Evolutionary conservation across 345 rosid species (phyloP).

Genomic region (Salix exigua): DNA sequence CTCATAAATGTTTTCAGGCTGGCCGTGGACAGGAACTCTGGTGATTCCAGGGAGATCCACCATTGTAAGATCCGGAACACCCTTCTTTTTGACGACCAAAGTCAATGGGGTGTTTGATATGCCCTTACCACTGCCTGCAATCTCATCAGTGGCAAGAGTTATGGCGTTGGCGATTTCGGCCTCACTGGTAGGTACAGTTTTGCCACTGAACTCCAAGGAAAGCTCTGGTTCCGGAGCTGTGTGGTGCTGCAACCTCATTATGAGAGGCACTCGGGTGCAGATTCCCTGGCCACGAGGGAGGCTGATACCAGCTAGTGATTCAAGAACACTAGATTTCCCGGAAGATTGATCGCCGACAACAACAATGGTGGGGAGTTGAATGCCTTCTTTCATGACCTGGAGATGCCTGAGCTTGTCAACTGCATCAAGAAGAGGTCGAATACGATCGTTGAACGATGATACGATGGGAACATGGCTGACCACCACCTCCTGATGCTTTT

Average conservation of each 20-base stretch:
- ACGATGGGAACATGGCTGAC: too few relatives aligned
- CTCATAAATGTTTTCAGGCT: conserved; percentile 36
- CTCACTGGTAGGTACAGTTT: conserved; percentile 24
- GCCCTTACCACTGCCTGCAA: conserved; percentile 46
- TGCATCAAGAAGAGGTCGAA: conserved; percentile 46
- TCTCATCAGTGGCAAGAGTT: conserved; percentile 35
- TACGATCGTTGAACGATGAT: conserved; percentile 30
- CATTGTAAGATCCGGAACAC: conserved; percentile 49
- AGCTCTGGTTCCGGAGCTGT: conserved; percentile 13
- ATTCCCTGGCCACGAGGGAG: conserved; percentile 40
- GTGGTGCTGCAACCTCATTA: conserved; percentile 46
- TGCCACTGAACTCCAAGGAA: conserved; percentile 33
- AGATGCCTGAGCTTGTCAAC: conserved; percentile 42
- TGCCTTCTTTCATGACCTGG: conserved; percentile 34
- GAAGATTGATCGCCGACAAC: conserved; percentile 37
- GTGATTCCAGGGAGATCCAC: conserved; percentile 61
- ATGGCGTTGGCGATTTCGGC: conserved; percentile 27
- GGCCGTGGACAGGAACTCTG: conserved; percentile 44
- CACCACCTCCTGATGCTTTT: too few relatives aligned
- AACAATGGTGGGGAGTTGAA: conserved; percentile 34
- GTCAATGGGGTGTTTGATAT: conserved; percentile 41
- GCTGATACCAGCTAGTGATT: conserved; percentile 47
- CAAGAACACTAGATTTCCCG: conserved; percentile 37
- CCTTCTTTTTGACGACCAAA: conserved; percentile 35
- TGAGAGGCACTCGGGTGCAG: conserved; percentile 49